These are phyloP conservation scores for Eucalyptus rudis DNA, from an alignment of 345 rosid genomes.

Conservation along the genomic window DNA sequence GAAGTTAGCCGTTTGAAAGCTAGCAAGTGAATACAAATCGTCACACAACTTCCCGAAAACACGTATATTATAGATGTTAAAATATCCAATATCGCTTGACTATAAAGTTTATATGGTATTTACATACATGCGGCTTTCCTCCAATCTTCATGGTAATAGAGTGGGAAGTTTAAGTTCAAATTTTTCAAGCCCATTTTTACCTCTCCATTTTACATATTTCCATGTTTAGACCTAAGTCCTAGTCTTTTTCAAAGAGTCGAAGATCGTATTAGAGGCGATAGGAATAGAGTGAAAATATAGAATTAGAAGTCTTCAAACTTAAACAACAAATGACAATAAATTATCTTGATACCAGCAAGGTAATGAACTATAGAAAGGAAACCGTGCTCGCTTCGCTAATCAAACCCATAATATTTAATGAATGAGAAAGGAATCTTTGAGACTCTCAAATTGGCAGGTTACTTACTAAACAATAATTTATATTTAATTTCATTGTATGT, in stretches of 20 bases:
- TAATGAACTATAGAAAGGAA: not conserved
- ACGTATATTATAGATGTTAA: not conserved
- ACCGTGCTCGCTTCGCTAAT: not conserved
- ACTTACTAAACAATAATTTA: not conserved
- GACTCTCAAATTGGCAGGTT: not conserved
- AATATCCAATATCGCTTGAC: no score
- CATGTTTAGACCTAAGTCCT: not conserved
- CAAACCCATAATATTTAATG: not conserved
- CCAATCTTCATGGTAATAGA: not conserved
- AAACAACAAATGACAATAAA: not conserved
- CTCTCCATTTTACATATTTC: not conserved
- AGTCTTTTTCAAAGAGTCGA: not conserved
- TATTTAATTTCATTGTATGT: not conserved
- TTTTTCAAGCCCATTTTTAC: not conserved
- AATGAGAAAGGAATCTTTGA: not conserved
- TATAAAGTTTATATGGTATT: not conserved
- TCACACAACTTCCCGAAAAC: not conserved
- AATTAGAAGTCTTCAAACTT: not conserved
- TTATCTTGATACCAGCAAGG: not conserved
- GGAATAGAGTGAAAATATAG: not conserved
- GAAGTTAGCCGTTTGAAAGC: not conserved
- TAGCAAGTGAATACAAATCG: not conserved
- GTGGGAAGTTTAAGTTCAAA: rapidly evolving
- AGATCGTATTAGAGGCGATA: not conserved
- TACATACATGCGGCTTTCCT: not conserved